These are phyloP conservation scores for Alternaria atra DNA, from an alignment of 2,329 filamentous ascomycete genomes.

Conservation along the genomic window DNA sequence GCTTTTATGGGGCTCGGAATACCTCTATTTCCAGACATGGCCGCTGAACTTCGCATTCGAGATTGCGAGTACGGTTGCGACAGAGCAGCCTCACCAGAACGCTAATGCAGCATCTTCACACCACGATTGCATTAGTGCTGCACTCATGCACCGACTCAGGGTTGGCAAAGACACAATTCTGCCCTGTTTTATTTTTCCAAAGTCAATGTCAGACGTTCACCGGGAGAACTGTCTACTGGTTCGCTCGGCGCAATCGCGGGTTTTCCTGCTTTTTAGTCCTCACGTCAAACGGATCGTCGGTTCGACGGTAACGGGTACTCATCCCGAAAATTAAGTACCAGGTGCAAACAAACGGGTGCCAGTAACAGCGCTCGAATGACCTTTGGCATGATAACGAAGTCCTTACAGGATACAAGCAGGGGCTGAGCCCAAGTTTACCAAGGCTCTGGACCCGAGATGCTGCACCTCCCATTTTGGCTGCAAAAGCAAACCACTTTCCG, in stretches of 20 bases:
- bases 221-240: conserved; percentile 10
- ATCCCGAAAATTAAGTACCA: background rate
- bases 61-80: conserved; percentile 8
- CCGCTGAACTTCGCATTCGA: conserved; percentile 9
- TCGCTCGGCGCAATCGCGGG: conserved; percentile 12
- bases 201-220: conserved; percentile 16
- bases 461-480: conserved; percentile 23
- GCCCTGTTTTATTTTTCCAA: conserved; percentile 15
- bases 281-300: conserved; percentile 10
- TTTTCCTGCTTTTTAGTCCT: conserved; percentile 1
- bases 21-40: conserved; percentile 10
- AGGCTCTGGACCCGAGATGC: conserved; percentile 21
- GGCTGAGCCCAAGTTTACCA: conserved; percentile 9
- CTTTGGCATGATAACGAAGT: background rate
- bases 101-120: conserved; percentile 28
- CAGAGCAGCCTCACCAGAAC: conserved; percentile 24
- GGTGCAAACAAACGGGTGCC: background rate
- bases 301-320: conserved; percentile 9
- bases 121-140: conserved; percentile 17
- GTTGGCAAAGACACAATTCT: conserved; percentile 10
- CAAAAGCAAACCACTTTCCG: conserved; percentile 28
- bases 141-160: conserved; percentile 13
- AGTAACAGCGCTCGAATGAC: background rate
- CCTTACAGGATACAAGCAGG: conserved; percentile 7
- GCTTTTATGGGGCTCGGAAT: conserved; percentile 6